phyloP scores from a whole-genome alignment of 2,329 filamentous ascomycete species.

The Colletotrichum plurivorum region DNA sequence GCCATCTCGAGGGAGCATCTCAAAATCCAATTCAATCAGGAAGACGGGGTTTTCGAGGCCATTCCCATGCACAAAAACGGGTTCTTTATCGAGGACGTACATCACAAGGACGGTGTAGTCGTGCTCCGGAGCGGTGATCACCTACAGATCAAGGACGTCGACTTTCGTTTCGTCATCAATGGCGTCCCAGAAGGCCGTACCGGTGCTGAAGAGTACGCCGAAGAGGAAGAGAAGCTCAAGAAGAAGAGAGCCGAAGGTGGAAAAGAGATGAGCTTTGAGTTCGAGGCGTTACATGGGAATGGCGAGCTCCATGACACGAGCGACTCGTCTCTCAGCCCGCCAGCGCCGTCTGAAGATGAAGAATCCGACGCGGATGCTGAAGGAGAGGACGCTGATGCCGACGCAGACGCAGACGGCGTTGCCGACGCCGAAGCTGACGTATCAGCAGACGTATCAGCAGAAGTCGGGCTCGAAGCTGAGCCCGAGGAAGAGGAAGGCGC shows the following conservation, averaged over 20 bases:
- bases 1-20: slow-evolving; percentile 82
- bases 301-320: slow-evolving; percentile 71
- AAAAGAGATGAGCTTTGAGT: slow-evolving; percentile 82
- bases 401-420: slow-evolving; percentile 47
- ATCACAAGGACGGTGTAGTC: slow-evolving; percentile 69
- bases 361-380: slow-evolving; percentile 47
- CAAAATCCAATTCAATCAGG: slow-evolving; percentile 78
- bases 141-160: slow-evolving; percentile 81
- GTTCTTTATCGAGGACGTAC: slow-evolving; percentile 75
- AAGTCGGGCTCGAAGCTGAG: slow-evolving; percentile 45
- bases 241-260: slow-evolving; percentile 68
- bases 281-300: slow-evolving; percentile 73
- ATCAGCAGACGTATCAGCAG: slow-evolving; percentile 42
- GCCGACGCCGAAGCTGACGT: slow-evolving; percentile 46
- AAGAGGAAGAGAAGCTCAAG: slow-evolving; percentile 64
- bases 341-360: slow-evolving; percentile 56
- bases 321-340: slow-evolving; percentile 61
- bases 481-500: slow-evolving; percentile 43
- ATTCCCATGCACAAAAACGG: slow-evolving; percentile 75
- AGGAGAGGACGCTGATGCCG: slow-evolving; percentile 39
- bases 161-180: slow-evolving; percentile 78
- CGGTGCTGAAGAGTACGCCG: slow-evolving; percentile 69
- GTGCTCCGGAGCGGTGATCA: slow-evolving; percentile 74
- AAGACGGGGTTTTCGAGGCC: slow-evolving; percentile 75
- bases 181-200: slow-evolving; percentile 70